Conservation (phyloP, 352 stramenopile genomes). For the Phytophthora agathidicida region DNA sequence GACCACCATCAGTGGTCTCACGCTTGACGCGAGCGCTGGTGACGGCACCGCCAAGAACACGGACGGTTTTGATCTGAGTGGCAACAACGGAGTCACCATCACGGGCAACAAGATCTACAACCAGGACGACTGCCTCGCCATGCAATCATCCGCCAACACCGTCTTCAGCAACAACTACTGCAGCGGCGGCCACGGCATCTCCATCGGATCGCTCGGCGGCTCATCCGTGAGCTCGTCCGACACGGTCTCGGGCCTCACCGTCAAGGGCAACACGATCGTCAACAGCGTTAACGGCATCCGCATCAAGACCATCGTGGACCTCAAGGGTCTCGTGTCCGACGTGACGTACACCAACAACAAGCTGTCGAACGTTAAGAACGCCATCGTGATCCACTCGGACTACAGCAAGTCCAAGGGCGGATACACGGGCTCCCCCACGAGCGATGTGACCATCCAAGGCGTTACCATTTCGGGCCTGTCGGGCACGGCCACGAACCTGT, state of each 20-base stretch:
- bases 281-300: conserved; percentile 21
- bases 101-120: too few relatives aligned
- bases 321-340: conserved; percentile 21
- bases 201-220: conserved; percentile 34
- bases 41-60: conserved; percentile 10
- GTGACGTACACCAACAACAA: conserved; percentile 18
- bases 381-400: conserved; percentile 1
- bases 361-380: conserved; percentile 1
- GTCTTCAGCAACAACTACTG: too few relatives aligned
- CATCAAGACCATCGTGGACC: conserved; percentile 28
- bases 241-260: conserved; percentile 24
- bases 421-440: conserved; percentile 4
- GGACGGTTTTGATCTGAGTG: conserved; percentile 36
- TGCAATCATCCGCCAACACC: neutral
- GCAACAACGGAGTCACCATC: too few relatives aligned
- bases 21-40: conserved; percentile 32
- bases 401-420: conserved; percentile 1
- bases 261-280: conserved; percentile 31
- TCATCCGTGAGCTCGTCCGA: neutral
- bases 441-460: conserved; percentile 17
- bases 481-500: conserved; percentile 13
- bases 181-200: conserved; percentile 24
- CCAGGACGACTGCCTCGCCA: conserved; percentile 22
- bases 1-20: conserved; percentile 27
- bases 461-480: conserved; percentile 7